Percentiles rank a stretch among this genome's conserved stretches.
Conservation (phyloP, 768 basidiomycete species). For the Leccinum pellstonianum region DNA sequence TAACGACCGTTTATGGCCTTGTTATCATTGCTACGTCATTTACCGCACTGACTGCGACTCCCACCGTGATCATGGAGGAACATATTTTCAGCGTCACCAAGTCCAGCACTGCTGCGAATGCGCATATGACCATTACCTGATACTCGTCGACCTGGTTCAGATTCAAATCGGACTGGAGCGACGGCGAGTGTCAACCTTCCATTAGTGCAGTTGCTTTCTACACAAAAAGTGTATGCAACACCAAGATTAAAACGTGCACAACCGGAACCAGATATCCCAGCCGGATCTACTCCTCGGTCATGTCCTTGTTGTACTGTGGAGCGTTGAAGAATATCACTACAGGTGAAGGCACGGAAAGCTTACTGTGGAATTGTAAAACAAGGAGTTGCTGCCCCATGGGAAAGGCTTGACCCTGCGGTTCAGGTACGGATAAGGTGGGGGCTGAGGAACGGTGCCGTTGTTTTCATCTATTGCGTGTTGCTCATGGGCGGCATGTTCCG, state of each 20-base stretch:
- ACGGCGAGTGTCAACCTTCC: background rate
- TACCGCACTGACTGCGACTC: slow-evolving; percentile 44
- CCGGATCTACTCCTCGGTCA: slow-evolving; percentile 35
- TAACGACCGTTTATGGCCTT: slow-evolving; percentile 56
- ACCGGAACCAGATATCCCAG: slow-evolving; percentile 1
- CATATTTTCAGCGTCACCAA: slow-evolving; percentile 14
- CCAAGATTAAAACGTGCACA: background rate
- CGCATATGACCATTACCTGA: slow-evolving; percentile 15
- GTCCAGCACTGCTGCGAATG: slow-evolving; percentile 8
- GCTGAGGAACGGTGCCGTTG: slow-evolving; percentile 66
- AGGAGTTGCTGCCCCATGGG: slow-evolving; percentile 82
- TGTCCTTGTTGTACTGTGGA: slow-evolving; percentile 62
- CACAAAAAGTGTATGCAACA: background rate
- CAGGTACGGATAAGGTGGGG: slow-evolving; percentile 73
- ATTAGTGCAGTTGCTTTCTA: background rate
- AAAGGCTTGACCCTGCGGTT: slow-evolving; percentile 76
- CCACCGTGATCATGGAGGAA: background rate
- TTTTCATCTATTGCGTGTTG: slow-evolving; percentile 72
- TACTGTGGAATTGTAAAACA: slow-evolving; percentile 80
- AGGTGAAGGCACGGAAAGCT: slow-evolving; percentile 21
- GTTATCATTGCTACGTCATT: slow-evolving; percentile 53
- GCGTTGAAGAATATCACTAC: slow-evolving; percentile 5
- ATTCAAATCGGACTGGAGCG: background rate
- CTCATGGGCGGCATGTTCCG: slow-evolving; percentile 68
- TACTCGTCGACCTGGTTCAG: slow-evolving; percentile 19